Evolutionary conservation across 1,284 basidiomycete genomes (phyloP), one percentile per base, ranked within the genome.

Genomic region (Amylostereum areolatum): DNA sequence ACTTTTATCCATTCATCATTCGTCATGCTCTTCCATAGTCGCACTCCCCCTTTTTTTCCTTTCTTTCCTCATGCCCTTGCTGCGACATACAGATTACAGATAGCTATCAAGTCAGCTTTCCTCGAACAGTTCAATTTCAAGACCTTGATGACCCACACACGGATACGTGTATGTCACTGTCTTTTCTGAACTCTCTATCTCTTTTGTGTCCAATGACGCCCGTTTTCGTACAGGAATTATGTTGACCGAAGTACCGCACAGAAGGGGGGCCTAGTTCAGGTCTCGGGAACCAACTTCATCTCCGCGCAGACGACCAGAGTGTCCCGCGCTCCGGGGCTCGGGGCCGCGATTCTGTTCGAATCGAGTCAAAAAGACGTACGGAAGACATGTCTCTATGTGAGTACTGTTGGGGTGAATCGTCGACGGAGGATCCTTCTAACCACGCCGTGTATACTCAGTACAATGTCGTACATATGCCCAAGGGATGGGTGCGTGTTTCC

Each of bases 281-380:
- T 62, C 3, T 54, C 56, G 6, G 61, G 59, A 25, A 55, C 63
- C 52, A 62, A 65, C 30, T 57, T 66, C 27, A 58, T 44, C 64
- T 83, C 53, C 76, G 80, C 31, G 72, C 78, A 12, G 82, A 85
- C 55, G 63, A 66, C 55, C 75, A 66, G 27, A 77, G 68, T 5
- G 61, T 66, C 2, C 68, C 83, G 43, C 62, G 61, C 35, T 27
- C 74, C 1, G 66, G 57, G 42, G 77, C 73, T 3, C 71, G 79
- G 3, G 83, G 83, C 11, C 66, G 83, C 10, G 74, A 82, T 59
- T 83, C 81, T 25, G 78, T 84, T 37, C 72, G 83, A 34, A 65
- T 85, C 43, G 62, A 65, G 51, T 75, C 78, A 74, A 73, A 42
- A 72, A 75, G 34, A 60, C 68, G 31, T 85, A 78, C 57, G 73